Percentiles rank a stretch among this genome's conserved stretches.
These are phyloP conservation scores for Saksenaea vasiformis DNA, from an alignment of 371 early-diverging fungal species.

Conservation along the genomic window DNA sequence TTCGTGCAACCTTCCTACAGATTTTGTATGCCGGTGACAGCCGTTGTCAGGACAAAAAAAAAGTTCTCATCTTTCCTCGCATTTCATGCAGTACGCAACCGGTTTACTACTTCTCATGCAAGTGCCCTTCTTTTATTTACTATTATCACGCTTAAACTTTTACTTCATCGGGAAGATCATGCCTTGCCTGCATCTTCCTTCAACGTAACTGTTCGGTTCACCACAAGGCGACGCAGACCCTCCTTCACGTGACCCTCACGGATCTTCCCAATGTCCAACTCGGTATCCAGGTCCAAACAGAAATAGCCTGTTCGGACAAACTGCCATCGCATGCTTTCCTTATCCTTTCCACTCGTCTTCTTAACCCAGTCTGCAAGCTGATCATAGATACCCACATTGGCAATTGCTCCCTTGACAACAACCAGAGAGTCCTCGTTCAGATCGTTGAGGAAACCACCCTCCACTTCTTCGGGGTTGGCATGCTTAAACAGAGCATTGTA, in stretches of 20 bases:
- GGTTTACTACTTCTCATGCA: too few relatives aligned
- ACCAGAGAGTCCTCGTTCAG: conserved; percentile 83
- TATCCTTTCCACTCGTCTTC: conserved; percentile 48
- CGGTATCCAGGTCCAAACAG: conserved; percentile 91
- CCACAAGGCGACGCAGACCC: conserved; percentile 56
- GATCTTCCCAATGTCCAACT: conserved; percentile 52
- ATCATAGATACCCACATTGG: conserved; percentile 85
- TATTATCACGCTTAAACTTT: background rate
- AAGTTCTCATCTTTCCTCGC: too few relatives aligned
- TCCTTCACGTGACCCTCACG: conserved; percentile 36
- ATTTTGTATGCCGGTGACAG: too few relatives aligned
- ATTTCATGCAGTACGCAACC: too few relatives aligned
- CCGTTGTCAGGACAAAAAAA: too few relatives aligned
- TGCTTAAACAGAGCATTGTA: conserved; percentile 91
- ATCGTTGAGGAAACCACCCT: conserved; percentile 93
- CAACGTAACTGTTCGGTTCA: conserved; percentile 91
- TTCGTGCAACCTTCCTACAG: too few relatives aligned
- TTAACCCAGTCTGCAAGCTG: conserved; percentile 49
- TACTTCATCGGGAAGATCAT: conserved; percentile 9
- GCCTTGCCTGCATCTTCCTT: conserved; percentile 88
- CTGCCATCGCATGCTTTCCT: conserved; percentile 93
- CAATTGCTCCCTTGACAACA: conserved; percentile 71
- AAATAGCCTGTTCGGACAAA: conserved; percentile 98
- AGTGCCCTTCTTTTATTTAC: background rate
- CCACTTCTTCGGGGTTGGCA: conserved; percentile 86